Evolutionary conservation across 1,139 yeast species (phyloP), one percentile per base, ranked within the genome.

Genomic region (Lizanozyma gosingica): DNA sequence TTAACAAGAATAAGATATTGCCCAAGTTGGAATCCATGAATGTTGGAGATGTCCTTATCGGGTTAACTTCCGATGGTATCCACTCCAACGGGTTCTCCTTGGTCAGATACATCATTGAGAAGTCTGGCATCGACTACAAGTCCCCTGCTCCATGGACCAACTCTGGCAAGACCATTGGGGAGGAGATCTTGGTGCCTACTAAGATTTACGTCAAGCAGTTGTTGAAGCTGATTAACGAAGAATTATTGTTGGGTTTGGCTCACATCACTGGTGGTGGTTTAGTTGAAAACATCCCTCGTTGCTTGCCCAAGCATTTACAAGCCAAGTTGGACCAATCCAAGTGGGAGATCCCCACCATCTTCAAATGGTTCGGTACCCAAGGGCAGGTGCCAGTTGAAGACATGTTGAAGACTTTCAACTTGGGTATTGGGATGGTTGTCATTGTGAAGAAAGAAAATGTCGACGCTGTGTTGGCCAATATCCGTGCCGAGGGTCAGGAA

Each of bases 211-310:
- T 94, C 50, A 90, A 87, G 63, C 94, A 90, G 53, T 65, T 92
- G 45, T 71, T 92, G 49, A 83, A 86, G 42, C 78, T 86, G 4
- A 75, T 90, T 48, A 75, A 74, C 53, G 67, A 82, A 55, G 81
- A 73, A 37, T 67, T 83, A 45, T 60, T 92, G 42, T 72, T 87
- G 43, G 99, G 97, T 45, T 73, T 94, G 59, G 96, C 98, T 4
- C 95, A 94, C 59, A 92, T 94, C 54, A 94, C 99, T 17, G 99
- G 99, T 45, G 99, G 99, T 56, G 99, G 99, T 44, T 73, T 94
- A 40, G 83, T 92, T 33, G 99, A 94, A 63, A 94, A 94, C 62
- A 80, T 92, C 43, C 99, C 99, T 41, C 80, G 99, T 59, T 94
- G 95, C 18, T 71, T 94, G 47, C 98, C 98, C 46, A 67, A 77